phyloP scores from a whole-genome alignment of 345 rosid species.

The Pistacia vera region DNA sequence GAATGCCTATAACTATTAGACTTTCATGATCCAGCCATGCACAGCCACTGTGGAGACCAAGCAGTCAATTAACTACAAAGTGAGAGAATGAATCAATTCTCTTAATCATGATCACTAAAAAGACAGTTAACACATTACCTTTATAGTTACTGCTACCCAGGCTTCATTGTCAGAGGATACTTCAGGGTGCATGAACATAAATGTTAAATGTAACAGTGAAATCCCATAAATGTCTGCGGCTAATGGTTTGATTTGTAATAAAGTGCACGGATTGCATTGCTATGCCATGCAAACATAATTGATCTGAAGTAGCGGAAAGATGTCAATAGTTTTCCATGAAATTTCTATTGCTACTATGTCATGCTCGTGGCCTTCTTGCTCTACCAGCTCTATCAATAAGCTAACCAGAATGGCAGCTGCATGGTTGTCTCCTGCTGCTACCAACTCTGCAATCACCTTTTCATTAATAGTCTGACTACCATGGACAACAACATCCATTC shows the following conservation, averaged over 20 bases:
- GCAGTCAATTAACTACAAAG: too few relatives aligned
- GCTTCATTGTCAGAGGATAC: constrained; percentile 51
- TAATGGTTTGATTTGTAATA: constrained; percentile 33
- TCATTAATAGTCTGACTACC: too few relatives aligned
- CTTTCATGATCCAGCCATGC: constrained; percentile 50
- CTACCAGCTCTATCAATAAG: too few relatives aligned
- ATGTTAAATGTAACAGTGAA: constrained; percentile 49
- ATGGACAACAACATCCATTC: too few relatives aligned
- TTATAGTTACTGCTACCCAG: constrained; percentile 52
- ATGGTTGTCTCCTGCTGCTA: too few relatives aligned
- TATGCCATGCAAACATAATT: constrained; percentile 65
- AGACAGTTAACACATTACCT: constrained; percentile 49
- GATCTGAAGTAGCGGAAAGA: too few relatives aligned
- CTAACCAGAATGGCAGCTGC: too few relatives aligned
- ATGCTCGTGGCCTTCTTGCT: too few relatives aligned
- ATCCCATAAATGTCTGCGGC: constrained; percentile 33
- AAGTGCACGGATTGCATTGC: constrained; percentile 52
- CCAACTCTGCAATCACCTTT: too few relatives aligned
- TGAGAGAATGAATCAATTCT: constrained; percentile 14
- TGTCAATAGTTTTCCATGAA: too few relatives aligned
- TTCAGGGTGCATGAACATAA: constrained; percentile 54
- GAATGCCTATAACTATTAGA: constrained; percentile 49
- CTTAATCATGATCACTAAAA: constrained; percentile 8
- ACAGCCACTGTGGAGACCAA: constrained; percentile 27
- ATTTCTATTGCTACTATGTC: too few relatives aligned